phyloP scores from a whole-genome alignment of 1,284 basidiomycete genomes.

The Tylopilus orsonianus region DNA sequence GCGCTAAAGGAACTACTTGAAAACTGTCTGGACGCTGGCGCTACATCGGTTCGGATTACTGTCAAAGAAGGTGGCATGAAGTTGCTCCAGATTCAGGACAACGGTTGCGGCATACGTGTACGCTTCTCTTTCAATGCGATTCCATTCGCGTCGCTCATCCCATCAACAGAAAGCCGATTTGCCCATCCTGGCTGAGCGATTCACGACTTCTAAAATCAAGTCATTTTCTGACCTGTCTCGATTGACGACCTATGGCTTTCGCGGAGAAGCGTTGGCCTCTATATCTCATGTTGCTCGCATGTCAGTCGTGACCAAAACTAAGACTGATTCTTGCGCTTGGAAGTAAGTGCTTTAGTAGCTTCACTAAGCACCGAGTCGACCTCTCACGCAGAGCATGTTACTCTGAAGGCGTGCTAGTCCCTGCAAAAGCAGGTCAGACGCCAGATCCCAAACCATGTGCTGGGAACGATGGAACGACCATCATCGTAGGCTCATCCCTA shows the following conservation, averaged over 20 bases:
- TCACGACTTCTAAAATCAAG: conserved; percentile 93
- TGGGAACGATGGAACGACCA: conserved; percentile 92
- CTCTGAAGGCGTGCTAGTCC: conserved; percentile 69
- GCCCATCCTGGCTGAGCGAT: conserved; percentile 90
- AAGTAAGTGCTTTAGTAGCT: conserved; percentile 56
- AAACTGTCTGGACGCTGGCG: conserved; percentile 91
- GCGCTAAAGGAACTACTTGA: conserved; percentile 97
- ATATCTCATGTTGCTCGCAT: conserved; percentile 94
- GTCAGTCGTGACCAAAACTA: conserved; percentile 88
- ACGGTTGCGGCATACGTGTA: conserved; percentile 91
- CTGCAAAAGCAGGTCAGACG: conserved; percentile 65
- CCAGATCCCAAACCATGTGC: conserved; percentile 87
- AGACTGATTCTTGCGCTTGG: conserved; percentile 80
- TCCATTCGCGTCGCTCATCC: neutral
- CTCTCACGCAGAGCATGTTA: conserved; percentile 67
- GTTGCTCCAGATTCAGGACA: conserved; percentile 94
- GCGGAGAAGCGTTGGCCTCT: conserved; percentile 95
- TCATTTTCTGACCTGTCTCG: conserved; percentile 84
- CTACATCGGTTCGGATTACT: conserved; percentile 84
- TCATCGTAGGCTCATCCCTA: conserved; percentile 57
- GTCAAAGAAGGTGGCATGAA: conserved; percentile 97
- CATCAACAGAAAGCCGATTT: conserved; percentile 65
- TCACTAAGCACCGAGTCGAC: neutral
- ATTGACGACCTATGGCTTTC: conserved; percentile 94
- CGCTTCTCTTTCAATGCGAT: neutral